A percentile compares a stretch with the other conserved stretches of the same genome.
phyloP scores from a whole-genome alignment of 805 yeast genomes.

The Tetrapisispora taiwanensis region DNA sequence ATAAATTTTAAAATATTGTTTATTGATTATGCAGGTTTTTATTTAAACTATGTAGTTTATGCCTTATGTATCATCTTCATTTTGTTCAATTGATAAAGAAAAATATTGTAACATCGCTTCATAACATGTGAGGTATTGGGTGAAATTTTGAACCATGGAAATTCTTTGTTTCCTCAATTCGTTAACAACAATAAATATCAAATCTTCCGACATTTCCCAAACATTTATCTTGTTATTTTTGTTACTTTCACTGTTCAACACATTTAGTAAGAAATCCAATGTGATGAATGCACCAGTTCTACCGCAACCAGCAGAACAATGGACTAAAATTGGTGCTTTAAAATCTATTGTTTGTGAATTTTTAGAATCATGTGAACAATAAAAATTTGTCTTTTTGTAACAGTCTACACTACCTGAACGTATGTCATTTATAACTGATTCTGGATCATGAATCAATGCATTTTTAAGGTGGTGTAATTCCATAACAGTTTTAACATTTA shows the following conservation, averaged over 20 bases:
- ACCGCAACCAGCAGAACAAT: conserved; percentile 97
- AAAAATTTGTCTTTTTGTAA: neutral
- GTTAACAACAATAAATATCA: conserved; percentile 49
- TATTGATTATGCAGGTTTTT: neutral
- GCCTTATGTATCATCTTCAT: neutral
- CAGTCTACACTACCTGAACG: neutral
- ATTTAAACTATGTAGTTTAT: neutral
- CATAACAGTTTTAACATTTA: conserved; percentile 31
- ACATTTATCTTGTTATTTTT: conserved; percentile 31
- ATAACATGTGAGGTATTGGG: conserved; percentile 64
- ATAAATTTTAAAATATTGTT: neutral
- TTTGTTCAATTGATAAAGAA: conserved; percentile 7
- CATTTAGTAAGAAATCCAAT: conserved; percentile 39
- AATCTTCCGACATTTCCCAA: conserved; percentile 38
- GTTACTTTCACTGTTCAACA: conserved; percentile 29
- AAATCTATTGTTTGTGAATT: conserved; percentile 4
- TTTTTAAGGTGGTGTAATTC: conserved; percentile 27
- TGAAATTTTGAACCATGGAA: conserved; percentile 69
- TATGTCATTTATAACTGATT: neutral
- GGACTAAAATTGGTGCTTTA: conserved; percentile 51
- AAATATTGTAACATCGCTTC: conserved; percentile 36
- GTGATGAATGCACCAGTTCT: conserved; percentile 84
- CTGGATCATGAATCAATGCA: neutral
- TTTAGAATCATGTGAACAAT: neutral
- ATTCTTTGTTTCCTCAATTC: conserved; percentile 58